Conservation (phyloP, 2,329 filamentous ascomycete genomes). For the Beauveria pseudobassiana region DNA sequence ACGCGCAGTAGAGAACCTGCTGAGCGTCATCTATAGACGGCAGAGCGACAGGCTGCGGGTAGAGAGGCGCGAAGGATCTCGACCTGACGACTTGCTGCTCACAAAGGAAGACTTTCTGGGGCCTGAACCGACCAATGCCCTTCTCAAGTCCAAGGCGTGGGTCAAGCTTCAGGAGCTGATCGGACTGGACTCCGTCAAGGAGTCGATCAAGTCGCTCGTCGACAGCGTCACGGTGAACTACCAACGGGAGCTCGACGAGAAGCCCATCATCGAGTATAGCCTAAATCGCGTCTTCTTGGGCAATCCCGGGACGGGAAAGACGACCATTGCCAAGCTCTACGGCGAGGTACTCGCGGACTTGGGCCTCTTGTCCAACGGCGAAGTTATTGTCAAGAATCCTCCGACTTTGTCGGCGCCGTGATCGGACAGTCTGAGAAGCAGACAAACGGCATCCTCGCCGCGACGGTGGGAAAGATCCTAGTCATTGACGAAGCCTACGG, state of each 20-base stretch:
- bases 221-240: conserved; percentile 59
- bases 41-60: conserved; percentile 49
- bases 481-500: conserved; percentile 77
- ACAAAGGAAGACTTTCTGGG: conserved; percentile 65
- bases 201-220: conserved; percentile 48
- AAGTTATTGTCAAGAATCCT: conserved; percentile 64
- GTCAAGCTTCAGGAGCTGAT: conserved; percentile 47
- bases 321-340: conserved; percentile 66
- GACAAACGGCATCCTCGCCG: conserved; percentile 63
- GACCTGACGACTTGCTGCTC: conserved; percentile 51
- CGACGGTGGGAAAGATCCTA: conserved; percentile 63
- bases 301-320: conserved; percentile 69
- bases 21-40: conserved; percentile 45
- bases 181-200: conserved; percentile 56
- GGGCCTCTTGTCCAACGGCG: conserved; percentile 59
- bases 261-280: conserved; percentile 49
- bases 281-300: conserved; percentile 67
- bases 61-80: conserved; percentile 32
- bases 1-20: conserved; percentile 55
- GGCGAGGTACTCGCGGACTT: conserved; percentile 60
- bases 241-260: conserved; percentile 53
- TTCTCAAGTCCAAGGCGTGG: conserved; percentile 50
- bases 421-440: conserved; percentile 62
- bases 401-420: conserved; percentile 60
- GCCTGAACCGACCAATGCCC: conserved; percentile 49